Evolutionary conservation across 768 basidiomycete genomes (phyloP).

Genomic region (Favolaschia claudopus): DNA sequence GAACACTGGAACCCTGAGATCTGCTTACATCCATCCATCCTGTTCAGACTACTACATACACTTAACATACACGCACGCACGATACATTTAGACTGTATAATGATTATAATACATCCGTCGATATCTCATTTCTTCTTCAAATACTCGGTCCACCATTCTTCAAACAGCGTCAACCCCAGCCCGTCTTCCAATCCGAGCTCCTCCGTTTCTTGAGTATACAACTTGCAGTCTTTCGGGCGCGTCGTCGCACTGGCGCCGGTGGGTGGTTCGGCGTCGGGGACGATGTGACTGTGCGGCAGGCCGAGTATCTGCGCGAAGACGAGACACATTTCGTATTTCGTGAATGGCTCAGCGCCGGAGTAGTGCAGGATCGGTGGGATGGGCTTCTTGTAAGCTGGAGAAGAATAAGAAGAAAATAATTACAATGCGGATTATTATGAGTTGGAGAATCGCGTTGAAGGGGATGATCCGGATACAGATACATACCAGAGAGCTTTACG

Average conservation of each 20-base stretch:
- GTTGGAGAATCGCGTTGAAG: no score
- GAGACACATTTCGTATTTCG: constrained; percentile 93
- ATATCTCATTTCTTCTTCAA: constrained; percentile 45
- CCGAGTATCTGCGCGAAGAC: constrained; percentile 76
- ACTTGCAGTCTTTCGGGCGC: constrained; percentile 81
- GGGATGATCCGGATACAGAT: no score
- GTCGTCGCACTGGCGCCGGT: constrained; percentile 69
- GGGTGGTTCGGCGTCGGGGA: constrained; percentile 74
- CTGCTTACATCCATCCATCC: no score
- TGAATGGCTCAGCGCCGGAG: constrained; percentile 80
- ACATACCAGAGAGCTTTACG: constrained; percentile 74
- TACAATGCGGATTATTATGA: no score
- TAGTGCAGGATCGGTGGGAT: constrained; percentile 87
- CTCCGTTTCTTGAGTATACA: constrained; percentile 81
- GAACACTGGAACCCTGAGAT: no score
- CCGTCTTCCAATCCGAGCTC: constrained; percentile 66
- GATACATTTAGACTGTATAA: neutral
- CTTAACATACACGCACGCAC: constrained; percentile 13
- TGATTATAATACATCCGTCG: neutral
- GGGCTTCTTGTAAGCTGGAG: constrained; percentile 45
- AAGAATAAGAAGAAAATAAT: neutral
- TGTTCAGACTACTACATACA: no score
- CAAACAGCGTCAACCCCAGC: constrained; percentile 72
- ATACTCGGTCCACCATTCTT: constrained; percentile 82
- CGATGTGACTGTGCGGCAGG: constrained; percentile 77